Percentiles rank a stretch among this genome's conserved stretches.
phyloP scores from a whole-genome alignment of 148 eudicot genomes.

The Chenopodium album region DNA sequence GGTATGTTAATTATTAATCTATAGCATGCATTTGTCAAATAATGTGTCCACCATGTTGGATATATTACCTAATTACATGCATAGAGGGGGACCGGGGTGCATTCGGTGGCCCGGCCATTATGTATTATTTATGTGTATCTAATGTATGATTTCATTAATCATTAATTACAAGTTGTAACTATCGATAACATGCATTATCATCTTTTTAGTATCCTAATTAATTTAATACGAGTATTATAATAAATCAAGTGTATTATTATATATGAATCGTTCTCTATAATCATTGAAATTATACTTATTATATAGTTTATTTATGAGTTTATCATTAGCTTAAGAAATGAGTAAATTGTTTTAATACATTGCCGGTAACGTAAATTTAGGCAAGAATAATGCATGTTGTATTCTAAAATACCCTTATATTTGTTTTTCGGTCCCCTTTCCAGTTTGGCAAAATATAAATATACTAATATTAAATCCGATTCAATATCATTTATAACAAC shows the following conservation, averaged over 20 bases:
- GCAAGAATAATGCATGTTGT: not conserved
- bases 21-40: not conserved
- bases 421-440: not conserved
- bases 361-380: not conserved
- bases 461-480: too few species aligned
- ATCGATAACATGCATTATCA: not conserved
- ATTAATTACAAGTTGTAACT: not conserved
- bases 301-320: not conserved
- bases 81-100: not conserved
- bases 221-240: too few species aligned
- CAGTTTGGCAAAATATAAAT: not conserved
- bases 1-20: not conserved
- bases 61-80: not conserved
- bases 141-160: not conserved
- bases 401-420: not conserved
- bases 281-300: not conserved
- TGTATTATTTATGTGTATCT: too few species aligned
- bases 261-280: not conserved
- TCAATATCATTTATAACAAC: too few species aligned
- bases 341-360: not conserved
- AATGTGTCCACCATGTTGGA: constrained; percentile 6
- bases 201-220: not conserved
- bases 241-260: not conserved
- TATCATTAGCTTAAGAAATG: not conserved
- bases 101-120: not conserved